These are phyloP conservation scores for Boletus speciosus DNA, from an alignment of 768 basidiomycete genomes.

Conservation along the genomic window DNA sequence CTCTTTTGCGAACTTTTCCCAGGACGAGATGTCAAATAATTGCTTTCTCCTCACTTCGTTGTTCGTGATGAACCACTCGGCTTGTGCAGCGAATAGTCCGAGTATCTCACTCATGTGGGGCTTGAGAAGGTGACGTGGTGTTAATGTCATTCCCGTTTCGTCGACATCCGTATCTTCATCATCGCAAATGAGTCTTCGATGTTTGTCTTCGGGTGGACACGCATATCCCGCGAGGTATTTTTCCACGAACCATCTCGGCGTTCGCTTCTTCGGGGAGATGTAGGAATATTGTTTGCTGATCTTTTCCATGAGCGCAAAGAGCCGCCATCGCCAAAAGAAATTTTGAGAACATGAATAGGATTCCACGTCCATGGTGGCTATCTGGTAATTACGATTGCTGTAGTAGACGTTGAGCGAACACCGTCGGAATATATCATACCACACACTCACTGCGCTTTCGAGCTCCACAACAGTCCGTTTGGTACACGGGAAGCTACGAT, in stretches of 20 bases:
- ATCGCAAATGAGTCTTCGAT: constrained; percentile 36
- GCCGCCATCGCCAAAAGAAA: constrained; percentile 51
- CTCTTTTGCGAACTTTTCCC: constrained; percentile 44
- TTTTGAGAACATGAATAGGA: constrained; percentile 42
- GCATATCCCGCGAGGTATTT: constrained; percentile 37
- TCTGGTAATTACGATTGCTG: constrained; percentile 43
- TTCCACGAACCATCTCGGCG: constrained; percentile 48
- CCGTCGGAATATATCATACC: not conserved
- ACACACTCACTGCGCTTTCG: constrained; percentile 27
- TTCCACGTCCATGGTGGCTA: constrained; percentile 44
- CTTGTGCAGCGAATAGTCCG: constrained; percentile 50
- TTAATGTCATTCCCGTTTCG: constrained; percentile 26
- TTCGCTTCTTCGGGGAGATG: constrained; percentile 37
- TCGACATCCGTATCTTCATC: constrained; percentile 30
- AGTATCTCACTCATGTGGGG: constrained; percentile 51
- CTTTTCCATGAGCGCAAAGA: constrained; percentile 44
- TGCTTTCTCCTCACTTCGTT: constrained; percentile 31
- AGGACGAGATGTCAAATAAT: constrained; percentile 42
- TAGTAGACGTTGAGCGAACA: constrained; percentile 6
- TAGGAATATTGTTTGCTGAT: constrained; percentile 37
- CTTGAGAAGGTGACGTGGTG: constrained; percentile 43
- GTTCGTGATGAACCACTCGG: constrained; percentile 56
- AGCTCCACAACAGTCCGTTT: constrained; percentile 31
- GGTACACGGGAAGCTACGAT: constrained; percentile 27
- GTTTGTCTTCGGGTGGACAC: constrained; percentile 23